A percentile compares a stretch with the other conserved stretches of the same genome.
phyloP scores from a whole-genome alignment of 1,139 yeast species.

The Hyphopichia pseudoburtonii region DNA sequence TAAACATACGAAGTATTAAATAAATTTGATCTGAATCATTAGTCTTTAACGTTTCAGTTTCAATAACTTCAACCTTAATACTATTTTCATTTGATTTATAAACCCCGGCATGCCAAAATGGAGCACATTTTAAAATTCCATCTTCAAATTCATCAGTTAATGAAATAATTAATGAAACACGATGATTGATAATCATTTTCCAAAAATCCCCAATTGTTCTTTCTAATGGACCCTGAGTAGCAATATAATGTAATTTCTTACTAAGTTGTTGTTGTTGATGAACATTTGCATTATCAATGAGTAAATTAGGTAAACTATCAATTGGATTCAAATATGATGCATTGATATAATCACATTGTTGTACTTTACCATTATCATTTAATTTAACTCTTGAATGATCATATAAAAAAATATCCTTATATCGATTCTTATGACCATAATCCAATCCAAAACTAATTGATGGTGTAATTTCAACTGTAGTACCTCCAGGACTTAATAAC shows the following conservation, averaged over 20 bases:
- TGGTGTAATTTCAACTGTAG: conserved; percentile 17
- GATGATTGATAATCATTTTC: conserved; percentile 58
- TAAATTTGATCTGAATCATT: conserved; percentile 12
- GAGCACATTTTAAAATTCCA: conserved; percentile 54
- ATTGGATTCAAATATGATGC: conserved; percentile 28
- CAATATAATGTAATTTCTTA: conserved; percentile 53
- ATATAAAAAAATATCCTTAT: conserved; percentile 79
- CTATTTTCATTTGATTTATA: conserved; percentile 39
- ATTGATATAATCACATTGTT: conserved; percentile 32
- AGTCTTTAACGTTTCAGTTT: conserved; percentile 13
- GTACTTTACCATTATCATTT: conserved; percentile 17
- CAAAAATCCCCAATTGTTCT: conserved; percentile 80
- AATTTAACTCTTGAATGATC: conserved; percentile 73
- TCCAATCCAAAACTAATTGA: conserved; percentile 60
- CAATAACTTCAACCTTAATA: conserved; percentile 29
- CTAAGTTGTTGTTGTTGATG: conserved; percentile 3
- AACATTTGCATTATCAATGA: conserved; percentile 1
- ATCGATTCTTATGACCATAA: conserved; percentile 72
- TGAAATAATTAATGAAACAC: conserved; percentile 43
- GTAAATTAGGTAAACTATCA: conserved; percentile 11
- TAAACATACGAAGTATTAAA: conserved; percentile 37
- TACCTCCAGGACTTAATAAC: conserved; percentile 7
- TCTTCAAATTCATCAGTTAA: conserved; percentile 54
- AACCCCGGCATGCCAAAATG: conserved; percentile 51
- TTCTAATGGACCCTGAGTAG: conserved; percentile 84